Evolutionary conservation across 2,329 filamentous ascomycete genomes (phyloP), one percentile per base, ranked within the genome.

Genomic region (Diaporthe sp.): DNA sequence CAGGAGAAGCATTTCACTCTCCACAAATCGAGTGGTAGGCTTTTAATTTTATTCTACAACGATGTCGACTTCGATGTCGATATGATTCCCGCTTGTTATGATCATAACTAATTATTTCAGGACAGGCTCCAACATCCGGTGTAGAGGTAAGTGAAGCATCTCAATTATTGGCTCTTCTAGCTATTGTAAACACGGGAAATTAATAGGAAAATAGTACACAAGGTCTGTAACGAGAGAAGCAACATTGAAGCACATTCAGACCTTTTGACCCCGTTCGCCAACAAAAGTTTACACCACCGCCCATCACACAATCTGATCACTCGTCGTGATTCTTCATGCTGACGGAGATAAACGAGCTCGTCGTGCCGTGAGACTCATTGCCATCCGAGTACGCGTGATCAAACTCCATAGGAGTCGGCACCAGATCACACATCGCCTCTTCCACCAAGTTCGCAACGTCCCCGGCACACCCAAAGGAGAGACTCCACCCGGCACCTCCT

Each of bases 401-500:
- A 39, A 77, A 67, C 73, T 70, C 51, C 76, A 75, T 79, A 53
- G 79, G 76, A 22, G 68, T 74, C 3, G 79, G 79, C 19, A 49
- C 67, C 39, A 76, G 73, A 61, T 60, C 76, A 46, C 37, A 39
- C 39, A 85, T 77, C 8, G 82, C 80, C 73, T 85, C 83, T 22
- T 84, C 82, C 10, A 86, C 80, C 60, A 86, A 77, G 58, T 70
- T 75, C 17, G 76, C 78, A 25, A 85, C 83, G 60, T 86, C 84
- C 31, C 79, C 78, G 15, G 84, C 84, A 72, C 84, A 85, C 1
- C 84, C 85, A 76, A 86, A 86, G 0, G 82, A 82, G 73, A 86
- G 74, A 62, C 80, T 84, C 86, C 86, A 87, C 6, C 86, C 86
- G 3, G 85, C 83, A 6, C 85, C 86, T 7, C 85, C 85, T 67